Evolutionary conservation across 1,284 basidiomycete species (phyloP).

Genomic region (Irpex rosettiformis): DNA sequence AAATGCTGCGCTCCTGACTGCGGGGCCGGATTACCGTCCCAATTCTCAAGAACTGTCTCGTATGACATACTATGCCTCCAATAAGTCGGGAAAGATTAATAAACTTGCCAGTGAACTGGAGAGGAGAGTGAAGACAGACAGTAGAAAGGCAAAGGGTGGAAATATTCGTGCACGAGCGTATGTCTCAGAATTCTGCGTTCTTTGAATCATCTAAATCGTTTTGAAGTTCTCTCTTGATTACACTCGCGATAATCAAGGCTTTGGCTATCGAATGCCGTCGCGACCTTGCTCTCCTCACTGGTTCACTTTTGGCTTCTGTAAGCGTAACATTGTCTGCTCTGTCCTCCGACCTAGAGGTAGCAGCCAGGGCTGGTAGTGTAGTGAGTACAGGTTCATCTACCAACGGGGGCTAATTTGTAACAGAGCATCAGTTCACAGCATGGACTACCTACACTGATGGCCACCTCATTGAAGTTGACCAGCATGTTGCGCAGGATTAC

Average conservation of each 20-base stretch:
- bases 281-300: conserved; percentile 81
- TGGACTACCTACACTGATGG: conserved; percentile 94
- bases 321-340: conserved; percentile 62
- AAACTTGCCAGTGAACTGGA: conserved; percentile 86
- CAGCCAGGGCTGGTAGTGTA: conserved; percentile 78
- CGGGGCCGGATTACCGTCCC: conserved; percentile 80
- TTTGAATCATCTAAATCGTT: not conserved
- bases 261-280: conserved; percentile 88
- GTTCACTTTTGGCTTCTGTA: conserved; percentile 74
- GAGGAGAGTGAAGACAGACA: conserved; percentile 70
- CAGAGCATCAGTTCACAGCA: conserved; percentile 69
- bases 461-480: conserved; percentile 75
- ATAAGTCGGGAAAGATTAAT: conserved; percentile 85
- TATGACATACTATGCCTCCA: conserved; percentile 90
- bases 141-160: conserved; percentile 62
- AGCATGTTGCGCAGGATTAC: conserved; percentile 68
- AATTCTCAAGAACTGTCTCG: conserved; percentile 90
- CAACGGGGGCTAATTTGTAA: not conserved
- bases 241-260: conserved; percentile 81
- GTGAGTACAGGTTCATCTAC: conserved; percentile 42
- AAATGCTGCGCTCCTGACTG: conserved; percentile 70
- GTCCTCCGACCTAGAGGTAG: conserved; percentile 79
- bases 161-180: conserved; percentile 81
- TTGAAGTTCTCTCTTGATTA: conserved; percentile 78
- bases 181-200: conserved; percentile 30